Evolutionary conservation across 2,329 filamentous ascomycete genomes (phyloP).

Genomic region (Aspergillus versicolor): DNA sequence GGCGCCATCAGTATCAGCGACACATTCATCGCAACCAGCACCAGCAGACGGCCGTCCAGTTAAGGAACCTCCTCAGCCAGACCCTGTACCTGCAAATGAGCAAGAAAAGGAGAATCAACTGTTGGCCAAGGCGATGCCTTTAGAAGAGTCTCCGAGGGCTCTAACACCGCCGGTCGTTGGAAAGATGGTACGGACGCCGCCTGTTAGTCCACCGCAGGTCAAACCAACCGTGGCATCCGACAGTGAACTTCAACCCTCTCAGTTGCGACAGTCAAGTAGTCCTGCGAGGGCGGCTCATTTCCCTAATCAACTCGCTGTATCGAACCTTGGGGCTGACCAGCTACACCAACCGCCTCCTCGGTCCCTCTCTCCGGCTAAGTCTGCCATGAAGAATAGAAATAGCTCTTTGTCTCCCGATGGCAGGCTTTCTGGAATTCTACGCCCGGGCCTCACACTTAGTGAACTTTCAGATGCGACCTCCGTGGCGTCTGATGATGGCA

Average conservation of each 20-base stretch:
- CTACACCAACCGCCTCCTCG: slow-evolving; percentile 60
- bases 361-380: slow-evolving; percentile 62
- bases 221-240: slow-evolving; percentile 18
- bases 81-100: slow-evolving; percentile 15
- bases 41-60: slow-evolving; percentile 42
- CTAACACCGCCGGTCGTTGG: slow-evolving; percentile 16
- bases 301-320: slow-evolving; percentile 50
- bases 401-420: slow-evolving; percentile 39
- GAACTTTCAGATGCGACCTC: slow-evolving; percentile 60
- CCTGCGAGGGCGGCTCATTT: slow-evolving; percentile 60
- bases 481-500: slow-evolving; percentile 45
- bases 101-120: neutral
- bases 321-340: slow-evolving; percentile 43
- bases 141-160: slow-evolving; percentile 6
- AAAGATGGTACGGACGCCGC: slow-evolving; percentile 13
- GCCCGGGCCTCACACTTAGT: slow-evolving; percentile 42
- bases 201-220: slow-evolving; percentile 22
- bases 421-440: slow-evolving; percentile 20
- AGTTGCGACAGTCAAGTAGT: slow-evolving; percentile 44
- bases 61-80: slow-evolving; percentile 32
- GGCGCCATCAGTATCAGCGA: neutral
- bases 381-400: slow-evolving; percentile 58
- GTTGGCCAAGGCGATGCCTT: slow-evolving; percentile 2
- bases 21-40: neutral
- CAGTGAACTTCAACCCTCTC: slow-evolving; percentile 17